These are phyloP conservation scores for Ceratocystis huliohia DNA, from an alignment of 2,329 filamentous ascomycete species.

Conservation along the genomic window DNA sequence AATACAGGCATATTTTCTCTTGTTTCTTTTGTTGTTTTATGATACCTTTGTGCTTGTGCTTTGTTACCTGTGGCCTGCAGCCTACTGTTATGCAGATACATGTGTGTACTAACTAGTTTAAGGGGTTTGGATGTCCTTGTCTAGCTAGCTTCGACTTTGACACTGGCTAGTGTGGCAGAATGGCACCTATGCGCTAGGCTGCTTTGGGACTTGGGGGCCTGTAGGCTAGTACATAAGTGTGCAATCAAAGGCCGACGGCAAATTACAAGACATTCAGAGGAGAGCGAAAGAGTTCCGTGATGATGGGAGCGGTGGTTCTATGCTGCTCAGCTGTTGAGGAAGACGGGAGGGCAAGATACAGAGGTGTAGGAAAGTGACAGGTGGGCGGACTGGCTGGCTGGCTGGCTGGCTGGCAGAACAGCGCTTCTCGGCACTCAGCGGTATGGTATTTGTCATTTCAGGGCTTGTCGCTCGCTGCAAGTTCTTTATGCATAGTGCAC, in stretches of 20 bases:
- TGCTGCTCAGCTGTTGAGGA: too few relatives aligned
- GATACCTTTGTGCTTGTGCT: neutral
- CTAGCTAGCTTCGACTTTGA: neutral
- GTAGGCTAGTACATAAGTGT: neutral
- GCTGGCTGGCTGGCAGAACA: too few relatives aligned
- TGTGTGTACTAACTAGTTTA: neutral
- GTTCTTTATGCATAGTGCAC: too few relatives aligned
- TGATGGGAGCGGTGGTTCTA: too few relatives aligned
- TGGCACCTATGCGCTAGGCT: neutral
- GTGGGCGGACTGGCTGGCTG: too few relatives aligned
- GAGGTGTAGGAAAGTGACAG: too few relatives aligned
- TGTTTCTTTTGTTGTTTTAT: neutral
- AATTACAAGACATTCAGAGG: neutral
- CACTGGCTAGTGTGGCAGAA: neutral
- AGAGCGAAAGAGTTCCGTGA: too few relatives aligned
- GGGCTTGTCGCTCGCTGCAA: too few relatives aligned
- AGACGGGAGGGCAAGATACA: too few relatives aligned
- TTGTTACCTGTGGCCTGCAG: neutral
- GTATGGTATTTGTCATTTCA: too few relatives aligned
- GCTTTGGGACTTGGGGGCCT: neutral
- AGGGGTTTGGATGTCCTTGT: slow-evolving; percentile 3
- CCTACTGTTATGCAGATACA: neutral
- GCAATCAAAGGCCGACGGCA: neutral
- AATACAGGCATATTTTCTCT: too few relatives aligned
- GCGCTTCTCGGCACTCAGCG: too few relatives aligned